These are phyloP conservation scores for Nemophila menziesii DNA, from an alignment of 257 asterid genomes.

Conservation along the genomic window DNA sequence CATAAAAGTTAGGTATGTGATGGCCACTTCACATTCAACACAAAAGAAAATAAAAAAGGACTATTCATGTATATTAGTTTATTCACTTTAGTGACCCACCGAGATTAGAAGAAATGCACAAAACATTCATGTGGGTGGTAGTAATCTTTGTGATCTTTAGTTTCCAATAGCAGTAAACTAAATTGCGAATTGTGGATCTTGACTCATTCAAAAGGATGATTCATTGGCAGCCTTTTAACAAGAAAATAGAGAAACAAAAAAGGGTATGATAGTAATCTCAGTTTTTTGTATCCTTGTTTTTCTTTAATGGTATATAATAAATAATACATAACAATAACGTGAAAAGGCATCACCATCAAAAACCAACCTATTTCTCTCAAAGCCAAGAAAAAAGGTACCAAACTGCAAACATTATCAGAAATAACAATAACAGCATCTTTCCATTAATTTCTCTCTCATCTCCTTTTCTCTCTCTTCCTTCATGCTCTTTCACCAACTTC, in stretches of 20 bases:
- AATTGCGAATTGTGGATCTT: slow-evolving; percentile 10
- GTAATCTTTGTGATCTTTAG: slow-evolving; percentile 5
- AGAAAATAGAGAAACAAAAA: slow-evolving; percentile 3
- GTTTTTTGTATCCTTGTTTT: background rate
- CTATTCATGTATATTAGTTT: background rate
- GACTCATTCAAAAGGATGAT: slow-evolving; percentile 16
- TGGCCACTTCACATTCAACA: slow-evolving; percentile 5
- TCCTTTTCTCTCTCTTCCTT: slow-evolving; percentile 14
- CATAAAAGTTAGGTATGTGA: slow-evolving; percentile 16
- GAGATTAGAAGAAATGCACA: background rate
- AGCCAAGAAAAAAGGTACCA: slow-evolving; percentile 28
- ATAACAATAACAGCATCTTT: slow-evolving; percentile 17
- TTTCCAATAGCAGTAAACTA: slow-evolving; percentile 16
- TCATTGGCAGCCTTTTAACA: background rate
- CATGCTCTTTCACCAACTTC: slow-evolving; percentile 33
- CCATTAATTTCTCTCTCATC: slow-evolving; percentile 5
- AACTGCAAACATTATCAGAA: slow-evolving; percentile 27
- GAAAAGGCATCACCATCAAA: slow-evolving; percentile 33
- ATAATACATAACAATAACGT: slow-evolving; percentile 5
- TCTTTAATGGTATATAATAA: slow-evolving; percentile 1
- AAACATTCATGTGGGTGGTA: background rate
- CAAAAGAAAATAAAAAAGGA: background rate
- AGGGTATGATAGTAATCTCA: slow-evolving; percentile 23
- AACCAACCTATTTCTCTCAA: slow-evolving; percentile 10
- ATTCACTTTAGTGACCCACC: too few relatives aligned